These are phyloP conservation scores for Myxozyma kluyveri DNA, from an alignment of 805 yeast genomes.

Conservation along the genomic window DNA sequence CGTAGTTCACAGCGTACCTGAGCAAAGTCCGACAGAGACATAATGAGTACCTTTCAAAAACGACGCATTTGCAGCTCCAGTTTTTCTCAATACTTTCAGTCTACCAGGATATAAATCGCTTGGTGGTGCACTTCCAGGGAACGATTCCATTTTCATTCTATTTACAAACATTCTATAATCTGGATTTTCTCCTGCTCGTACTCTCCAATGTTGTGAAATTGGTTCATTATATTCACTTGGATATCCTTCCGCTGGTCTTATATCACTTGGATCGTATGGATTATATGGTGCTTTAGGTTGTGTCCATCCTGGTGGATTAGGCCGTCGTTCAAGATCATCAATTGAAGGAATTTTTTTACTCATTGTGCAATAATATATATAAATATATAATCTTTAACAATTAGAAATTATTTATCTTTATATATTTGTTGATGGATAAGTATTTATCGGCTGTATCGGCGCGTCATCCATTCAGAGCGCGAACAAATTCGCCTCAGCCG, in stretches of 20 bases:
- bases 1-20: conserved; percentile 14
- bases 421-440: too few relatives aligned
- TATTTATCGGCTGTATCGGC: too few relatives aligned
- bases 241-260: conserved; percentile 78
- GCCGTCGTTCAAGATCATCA: conserved; percentile 30
- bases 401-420: too few relatives aligned
- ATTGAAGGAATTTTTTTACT: neutral
- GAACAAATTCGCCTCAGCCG: too few relatives aligned
- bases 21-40: conserved; percentile 20
- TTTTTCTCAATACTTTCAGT: conserved; percentile 59
- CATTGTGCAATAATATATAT: too few relatives aligned
- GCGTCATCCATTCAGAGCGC: too few relatives aligned
- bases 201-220: conserved; percentile 23
- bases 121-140: conserved; percentile 68
- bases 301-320: conserved; percentile 76
- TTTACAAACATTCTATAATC: conserved; percentile 43
- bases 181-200: conserved; percentile 24
- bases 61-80: conserved; percentile 65
- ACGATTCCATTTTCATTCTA: conserved; percentile 69
- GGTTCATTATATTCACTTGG: conserved; percentile 61
- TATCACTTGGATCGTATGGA: conserved; percentile 76
- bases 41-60: conserved; percentile 26
- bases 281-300: conserved; percentile 82
- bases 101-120: conserved; percentile 76
- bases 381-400: too few relatives aligned